Evolutionary conservation across 164 flowering plant genomes (phyloP), one percentile per base, ranked within the genome.

Genomic region (Vitis amurensis): DNA sequence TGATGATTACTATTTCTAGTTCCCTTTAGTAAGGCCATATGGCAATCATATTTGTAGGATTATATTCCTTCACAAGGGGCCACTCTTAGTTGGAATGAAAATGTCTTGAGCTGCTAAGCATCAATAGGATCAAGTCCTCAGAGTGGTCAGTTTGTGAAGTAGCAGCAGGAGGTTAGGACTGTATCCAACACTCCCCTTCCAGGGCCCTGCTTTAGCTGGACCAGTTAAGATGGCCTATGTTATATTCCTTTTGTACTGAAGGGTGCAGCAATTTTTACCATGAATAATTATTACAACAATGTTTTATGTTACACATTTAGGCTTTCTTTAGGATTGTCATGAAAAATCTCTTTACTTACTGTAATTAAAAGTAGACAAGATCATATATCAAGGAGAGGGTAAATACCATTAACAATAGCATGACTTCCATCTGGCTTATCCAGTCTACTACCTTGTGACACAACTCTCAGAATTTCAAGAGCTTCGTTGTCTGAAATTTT

Each of bases 401-500:
- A 48, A 9, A 44, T 87, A 90, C 96, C 97, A 67, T 70, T 70
- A 65, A 85, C 72, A 76, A 84, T 71, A 63, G 80, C 71, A 63
- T 51, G 72, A 69, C 50, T 68, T 66, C 79, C 85, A 73, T 68
- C 67, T 50, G 75, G 65, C 14, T 59, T 64, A 47, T 75, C 82
- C 59, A 61, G 44, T 55, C 76, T 70, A 68, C 63, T 31, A 70
- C 74, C 63, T 17, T 64, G 81, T 13, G 86, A 74, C 52, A 83
- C 91, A 59, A 79, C 73, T 63, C 79, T 85, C 56, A 87, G 81
- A 73, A 93, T 84, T 48, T 81, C 84, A 68, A 56, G 27, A 13
- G 93, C 92, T 84, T 91, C 93, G 31, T 63, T 67, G 13, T 81
- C 85, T 11, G 91, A 71, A 72, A 91, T 74, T 8, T 73, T 84